phyloP scores from a whole-genome alignment of 192 early-diverging fungal genomes.

The Irineochytrium annulatum region DNA sequence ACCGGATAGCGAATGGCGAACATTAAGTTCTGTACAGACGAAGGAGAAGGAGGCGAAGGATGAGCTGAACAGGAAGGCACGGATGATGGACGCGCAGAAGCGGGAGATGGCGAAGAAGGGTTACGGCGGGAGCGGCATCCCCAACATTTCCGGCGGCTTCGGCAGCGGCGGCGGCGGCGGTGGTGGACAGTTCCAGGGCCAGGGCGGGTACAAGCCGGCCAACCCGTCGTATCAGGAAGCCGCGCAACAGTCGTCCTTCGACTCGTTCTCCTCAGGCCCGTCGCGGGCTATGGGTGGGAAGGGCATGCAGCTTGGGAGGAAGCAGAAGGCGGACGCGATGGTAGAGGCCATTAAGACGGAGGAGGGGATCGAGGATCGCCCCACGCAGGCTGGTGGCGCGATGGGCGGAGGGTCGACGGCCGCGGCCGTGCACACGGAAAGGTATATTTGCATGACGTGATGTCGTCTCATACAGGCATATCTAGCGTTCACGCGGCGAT shows the following conservation, averaged over 20 bases:
- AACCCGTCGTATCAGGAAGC: slow-evolving; percentile 4
- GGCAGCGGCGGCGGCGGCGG: slow-evolving; percentile 29
- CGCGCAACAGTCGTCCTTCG: not conserved
- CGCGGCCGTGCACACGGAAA: slow-evolving; percentile 32
- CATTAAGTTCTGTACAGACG: slow-evolving; percentile 44
- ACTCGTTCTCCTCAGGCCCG: not conserved
- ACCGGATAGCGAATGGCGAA: not conserved
- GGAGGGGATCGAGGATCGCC: slow-evolving; percentile 58
- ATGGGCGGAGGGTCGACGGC: slow-evolving; percentile 9
- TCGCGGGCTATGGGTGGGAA: slow-evolving; percentile 36
- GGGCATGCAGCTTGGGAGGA: slow-evolving; percentile 94
- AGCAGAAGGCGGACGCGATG: slow-evolving; percentile 72
- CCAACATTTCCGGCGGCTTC: slow-evolving; percentile 41
- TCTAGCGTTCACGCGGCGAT: slow-evolving; percentile 78
- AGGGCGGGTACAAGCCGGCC: slow-evolving; percentile 9
- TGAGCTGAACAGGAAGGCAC: slow-evolving; percentile 87
- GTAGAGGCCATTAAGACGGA: slow-evolving; percentile 83
- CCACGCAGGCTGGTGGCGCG: slow-evolving; percentile 6
- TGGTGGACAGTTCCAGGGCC: slow-evolving; percentile 22
- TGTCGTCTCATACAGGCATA: not conserved
- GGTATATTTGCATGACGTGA: slow-evolving; percentile 21
- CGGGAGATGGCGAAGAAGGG: slow-evolving; percentile 56
- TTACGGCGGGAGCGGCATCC: slow-evolving; percentile 34
- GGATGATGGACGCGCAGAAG: slow-evolving; percentile 85
- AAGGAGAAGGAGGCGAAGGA: slow-evolving; percentile 98